Conservation (phyloP, 768 basidiomycete genomes). For the Steccherinum ochraceum region DNA sequence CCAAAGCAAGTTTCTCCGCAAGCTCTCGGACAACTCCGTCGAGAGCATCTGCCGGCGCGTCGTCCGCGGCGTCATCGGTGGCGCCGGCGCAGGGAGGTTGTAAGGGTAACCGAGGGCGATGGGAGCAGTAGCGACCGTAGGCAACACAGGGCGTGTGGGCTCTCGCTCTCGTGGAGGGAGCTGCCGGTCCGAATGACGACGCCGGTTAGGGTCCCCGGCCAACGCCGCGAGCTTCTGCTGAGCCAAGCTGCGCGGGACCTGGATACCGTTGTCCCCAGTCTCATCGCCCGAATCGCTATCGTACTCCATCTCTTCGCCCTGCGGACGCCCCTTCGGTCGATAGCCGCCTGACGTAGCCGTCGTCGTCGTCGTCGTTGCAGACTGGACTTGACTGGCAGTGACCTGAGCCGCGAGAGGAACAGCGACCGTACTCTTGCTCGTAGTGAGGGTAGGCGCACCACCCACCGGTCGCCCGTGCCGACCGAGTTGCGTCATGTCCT, state of each 20-base stretch:
- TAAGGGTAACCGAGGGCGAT: slow-evolving; percentile 63
- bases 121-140: slow-evolving; percentile 38
- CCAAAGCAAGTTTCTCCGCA: slow-evolving; percentile 79
- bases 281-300: slow-evolving; percentile 45
- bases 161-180: not conserved
- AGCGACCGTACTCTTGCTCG: slow-evolving; percentile 54
- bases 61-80: slow-evolving; percentile 79
- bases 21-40: slow-evolving; percentile 79
- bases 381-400: not conserved
- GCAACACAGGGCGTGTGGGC: slow-evolving; percentile 20
- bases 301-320: slow-evolving; percentile 64
- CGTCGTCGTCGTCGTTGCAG: slow-evolving; percentile 27
- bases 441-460: slow-evolving; percentile 23
- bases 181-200: slow-evolving; percentile 31
- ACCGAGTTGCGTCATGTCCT: slow-evolving; percentile 35
- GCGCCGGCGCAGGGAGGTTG: slow-evolving; percentile 57
- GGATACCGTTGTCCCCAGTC: slow-evolving; percentile 43
- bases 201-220: slow-evolving; percentile 32
- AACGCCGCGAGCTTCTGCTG: slow-evolving; percentile 60
- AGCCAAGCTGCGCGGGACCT: slow-evolving; percentile 61
- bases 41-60: slow-evolving; percentile 80
- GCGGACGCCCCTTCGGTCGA: slow-evolving; percentile 58
- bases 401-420: slow-evolving; percentile 49
- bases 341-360: slow-evolving; percentile 35
- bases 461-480: slow-evolving; percentile 7